Evolutionary conservation across 305 asterid species (phyloP).

Genomic region (Solanum hybrid): DNA sequence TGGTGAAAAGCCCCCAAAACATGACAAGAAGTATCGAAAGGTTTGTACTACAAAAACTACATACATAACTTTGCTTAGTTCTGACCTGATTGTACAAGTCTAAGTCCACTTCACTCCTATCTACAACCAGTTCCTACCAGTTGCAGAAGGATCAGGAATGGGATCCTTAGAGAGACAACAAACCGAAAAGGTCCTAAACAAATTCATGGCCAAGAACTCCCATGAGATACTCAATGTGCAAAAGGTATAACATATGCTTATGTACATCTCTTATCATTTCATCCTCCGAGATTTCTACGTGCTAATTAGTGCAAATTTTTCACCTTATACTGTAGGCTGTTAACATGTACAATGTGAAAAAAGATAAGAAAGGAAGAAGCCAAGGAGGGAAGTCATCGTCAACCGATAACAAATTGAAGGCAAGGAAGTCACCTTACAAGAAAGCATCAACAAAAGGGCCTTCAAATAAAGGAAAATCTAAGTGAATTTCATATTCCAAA

Average conservation of each 20-base stretch:
- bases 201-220: conserved; percentile 68
- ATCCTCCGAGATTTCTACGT: neutral
- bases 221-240: conserved; percentile 82
- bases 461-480: conserved; percentile 43
- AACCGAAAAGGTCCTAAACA: conserved; percentile 72
- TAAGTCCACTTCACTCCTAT: neutral
- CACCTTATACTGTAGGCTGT: conserved; percentile 53
- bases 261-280: neutral
- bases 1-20: conserved; percentile 82
- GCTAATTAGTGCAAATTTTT: neutral
- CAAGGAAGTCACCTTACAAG: conserved; percentile 50
- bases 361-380: conserved; percentile 52
- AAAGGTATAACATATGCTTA: conserved; percentile 35
- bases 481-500: conserved; percentile 15
- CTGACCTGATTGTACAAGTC: neutral
- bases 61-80: neutral
- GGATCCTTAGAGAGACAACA: conserved; percentile 77
- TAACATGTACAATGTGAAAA: conserved; percentile 80
- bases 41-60: conserved; percentile 19
- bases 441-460: conserved; percentile 23
- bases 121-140: conserved; percentile 68
- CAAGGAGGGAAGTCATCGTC: conserved; percentile 36
- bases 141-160: conserved; percentile 92
- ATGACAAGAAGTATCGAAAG: conserved; percentile 89
- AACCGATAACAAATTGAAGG: conserved; percentile 44